Base-by-base conservation (phyloP, 306 rosid genomes). In the Sphenostylis stenocarpa region DNA sequence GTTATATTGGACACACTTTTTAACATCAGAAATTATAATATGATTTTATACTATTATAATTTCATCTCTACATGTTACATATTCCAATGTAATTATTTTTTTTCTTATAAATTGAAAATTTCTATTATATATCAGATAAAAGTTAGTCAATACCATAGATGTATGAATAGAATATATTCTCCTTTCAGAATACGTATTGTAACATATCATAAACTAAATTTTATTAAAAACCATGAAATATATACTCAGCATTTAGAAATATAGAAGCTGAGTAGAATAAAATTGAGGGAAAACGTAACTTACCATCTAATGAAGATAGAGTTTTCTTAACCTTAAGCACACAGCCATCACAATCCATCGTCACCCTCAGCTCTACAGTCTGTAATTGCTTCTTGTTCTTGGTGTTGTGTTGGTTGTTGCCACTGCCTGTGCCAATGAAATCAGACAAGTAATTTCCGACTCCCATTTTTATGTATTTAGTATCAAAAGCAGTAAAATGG, bases 321-420 rank as follows among this genome's bases (percentile, higher is more conserved):
- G 93, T 85, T 67, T 94, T 91, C 83, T 84, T 94, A 82, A 94
- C 94, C 87, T 94, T 91, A 21, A 91, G 96, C 82, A 90, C 98
- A 85, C 97, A 91, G 24, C 98, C 98, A 63, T 94, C 96, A 83
- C 97, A 94, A 85, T 94, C 98, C 98, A 94, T 94, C 34, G 89
- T 86, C 55, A 91, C 90, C 79, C 89, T 94, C 65, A 94, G 86
- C 74, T 94, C 98, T 61, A 91, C 93, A 0, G 93, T 94, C n/a
- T 86, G 96, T 3, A 90, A 85, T 66, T 87, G 94, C 85, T 86
- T 93, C 85, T 81, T 93, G 90, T 70, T 94, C 80, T 86, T 94
- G 75, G 44, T 86, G 26, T 74, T 80, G 34, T 82, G 6, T 3
- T 73, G 45, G 53, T 64, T 51, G 41, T 60, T 84, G 75, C 89